Percentiles rank a stretch among this genome's conserved stretches.
phyloP scores from a whole-genome alignment of 192 early-diverging fungal genomes.

The Podila epicladia region DNA sequence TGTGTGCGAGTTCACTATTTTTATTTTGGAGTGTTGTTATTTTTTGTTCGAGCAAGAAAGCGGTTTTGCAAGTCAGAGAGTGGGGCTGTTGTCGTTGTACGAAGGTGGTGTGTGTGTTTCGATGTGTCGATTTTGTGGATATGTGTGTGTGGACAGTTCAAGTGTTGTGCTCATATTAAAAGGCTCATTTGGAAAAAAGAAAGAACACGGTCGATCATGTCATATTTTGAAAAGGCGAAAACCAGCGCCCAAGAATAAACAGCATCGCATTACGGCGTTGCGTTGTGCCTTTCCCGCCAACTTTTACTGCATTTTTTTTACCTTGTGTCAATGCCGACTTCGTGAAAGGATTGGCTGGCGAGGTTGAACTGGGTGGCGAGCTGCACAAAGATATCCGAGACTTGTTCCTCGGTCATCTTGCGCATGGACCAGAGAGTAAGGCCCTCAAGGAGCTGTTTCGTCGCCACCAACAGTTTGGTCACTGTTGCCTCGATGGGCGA shows the following conservation, averaged over 20 bases:
- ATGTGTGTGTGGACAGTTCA: no score
- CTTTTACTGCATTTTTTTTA: not conserved
- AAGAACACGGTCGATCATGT: not conserved
- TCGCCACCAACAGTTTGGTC: conserved; percentile 51
- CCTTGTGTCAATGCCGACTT: conserved; percentile 38
- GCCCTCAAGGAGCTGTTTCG: conserved; percentile 55
- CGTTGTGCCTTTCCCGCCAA: no score
- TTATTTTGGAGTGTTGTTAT: not conserved
- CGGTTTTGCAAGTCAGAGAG: not conserved
- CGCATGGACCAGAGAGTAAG: conserved; percentile 54
- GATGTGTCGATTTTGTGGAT: no score
- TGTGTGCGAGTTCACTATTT: conserved; percentile 54
- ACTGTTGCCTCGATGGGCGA: conserved; percentile 52
- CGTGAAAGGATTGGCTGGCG: conserved; percentile 31
- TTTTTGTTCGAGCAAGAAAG: not conserved
- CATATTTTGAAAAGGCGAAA: not conserved
- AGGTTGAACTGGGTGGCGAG: conserved; percentile 48
- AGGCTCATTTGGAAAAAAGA: not conserved
- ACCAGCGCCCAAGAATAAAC: not conserved
- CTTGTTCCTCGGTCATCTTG: conserved; percentile 39
- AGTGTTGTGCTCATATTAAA: not conserved
- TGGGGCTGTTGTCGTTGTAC: no score
- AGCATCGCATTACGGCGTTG: no score
- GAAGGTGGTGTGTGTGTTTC: no score
- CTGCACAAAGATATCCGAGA: conserved; percentile 49